phyloP scores from a whole-genome alignment of 306 rosid genomes.

The Cucumis melo region DNA sequence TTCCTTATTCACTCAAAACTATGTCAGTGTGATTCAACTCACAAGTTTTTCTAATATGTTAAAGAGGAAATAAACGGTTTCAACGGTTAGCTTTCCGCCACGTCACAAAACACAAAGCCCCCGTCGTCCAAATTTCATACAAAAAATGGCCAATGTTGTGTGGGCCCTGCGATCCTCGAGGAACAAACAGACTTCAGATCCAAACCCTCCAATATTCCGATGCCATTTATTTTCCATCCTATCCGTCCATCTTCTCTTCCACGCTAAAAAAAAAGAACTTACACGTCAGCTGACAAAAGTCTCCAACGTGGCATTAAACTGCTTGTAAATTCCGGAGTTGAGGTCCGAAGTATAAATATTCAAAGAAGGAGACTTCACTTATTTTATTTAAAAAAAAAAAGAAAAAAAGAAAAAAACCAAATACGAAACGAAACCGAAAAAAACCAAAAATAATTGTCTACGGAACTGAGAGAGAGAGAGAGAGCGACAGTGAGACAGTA shows the following conservation, averaged over 20 bases:
- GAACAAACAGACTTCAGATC: background rate
- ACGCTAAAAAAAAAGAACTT: background rate
- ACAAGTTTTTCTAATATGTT: too few species aligned
- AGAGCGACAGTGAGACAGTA: slow-evolving; percentile 16
- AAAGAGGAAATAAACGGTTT: background rate
- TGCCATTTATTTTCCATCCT: slow-evolving; percentile 3
- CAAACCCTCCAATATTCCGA: slow-evolving; percentile 14
- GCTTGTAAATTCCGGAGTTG: slow-evolving; percentile 66
- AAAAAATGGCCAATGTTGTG: background rate
- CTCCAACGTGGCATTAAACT: slow-evolving; percentile 54
- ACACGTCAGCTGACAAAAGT: slow-evolving; percentile 11
- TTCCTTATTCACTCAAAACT: too few species aligned
- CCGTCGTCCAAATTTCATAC: background rate
- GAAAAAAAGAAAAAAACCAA: background rate
- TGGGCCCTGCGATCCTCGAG: slow-evolving; percentile 4
- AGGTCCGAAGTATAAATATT: slow-evolving; percentile 42
- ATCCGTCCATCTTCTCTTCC: slow-evolving; percentile 14
- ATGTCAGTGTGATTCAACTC: too few species aligned
- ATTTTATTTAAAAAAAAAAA: background rate
- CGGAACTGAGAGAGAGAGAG: slow-evolving; percentile 11
- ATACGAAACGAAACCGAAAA: background rate
- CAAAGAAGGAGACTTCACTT: slow-evolving; percentile 10
- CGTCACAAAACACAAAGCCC: background rate
- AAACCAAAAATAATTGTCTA: background rate
- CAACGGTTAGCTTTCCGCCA: slow-evolving; percentile 1